Evolutionary conservation across 257 asterid genomes (phyloP).

Genomic region (Datura wrightii): DNA sequence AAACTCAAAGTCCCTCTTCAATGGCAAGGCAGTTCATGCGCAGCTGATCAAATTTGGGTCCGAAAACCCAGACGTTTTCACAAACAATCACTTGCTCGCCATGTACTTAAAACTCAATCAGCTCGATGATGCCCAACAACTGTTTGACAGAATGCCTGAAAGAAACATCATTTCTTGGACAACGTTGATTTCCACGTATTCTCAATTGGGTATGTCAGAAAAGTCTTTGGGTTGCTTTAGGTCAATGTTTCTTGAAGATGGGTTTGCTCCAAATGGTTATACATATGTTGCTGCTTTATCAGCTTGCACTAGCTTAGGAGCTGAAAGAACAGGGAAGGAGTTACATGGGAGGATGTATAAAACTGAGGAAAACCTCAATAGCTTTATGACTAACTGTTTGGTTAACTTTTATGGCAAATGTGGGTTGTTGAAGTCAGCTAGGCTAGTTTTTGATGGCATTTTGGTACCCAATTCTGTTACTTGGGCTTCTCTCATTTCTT

Average conservation of each 20-base stretch:
- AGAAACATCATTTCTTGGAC: constrained; percentile 71
- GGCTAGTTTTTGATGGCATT: constrained; percentile 59
- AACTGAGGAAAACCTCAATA: constrained; percentile 48
- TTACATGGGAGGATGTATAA: constrained; percentile 68
- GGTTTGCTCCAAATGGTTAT: constrained; percentile 61
- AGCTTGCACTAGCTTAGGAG: constrained; percentile 58
- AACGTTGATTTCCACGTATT: constrained; percentile 64
- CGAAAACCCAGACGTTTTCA: constrained; percentile 45
- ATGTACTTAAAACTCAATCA: constrained; percentile 53
- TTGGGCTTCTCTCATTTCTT: constrained; percentile 70
- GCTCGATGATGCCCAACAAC: constrained; percentile 49
- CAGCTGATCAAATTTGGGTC: constrained; percentile 51
- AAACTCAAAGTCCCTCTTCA: constrained; percentile 47
- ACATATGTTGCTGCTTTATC: constrained; percentile 69
- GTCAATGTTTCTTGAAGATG: constrained; percentile 60
- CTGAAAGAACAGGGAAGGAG: constrained; percentile 63
- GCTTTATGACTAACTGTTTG: constrained; percentile 61
- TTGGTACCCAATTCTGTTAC: constrained; percentile 59
- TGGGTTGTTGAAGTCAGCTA: constrained; percentile 61
- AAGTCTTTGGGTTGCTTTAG: constrained; percentile 55
- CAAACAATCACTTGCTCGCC: constrained; percentile 60
- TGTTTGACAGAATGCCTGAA: constrained; percentile 67
- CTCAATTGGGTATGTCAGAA: constrained; percentile 54
- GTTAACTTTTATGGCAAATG: constrained; percentile 83
- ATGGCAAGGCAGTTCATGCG: constrained; percentile 69